Conservation (phyloP, 2,329 filamentous ascomycete species). For the Fusarium nelsonii region DNA sequence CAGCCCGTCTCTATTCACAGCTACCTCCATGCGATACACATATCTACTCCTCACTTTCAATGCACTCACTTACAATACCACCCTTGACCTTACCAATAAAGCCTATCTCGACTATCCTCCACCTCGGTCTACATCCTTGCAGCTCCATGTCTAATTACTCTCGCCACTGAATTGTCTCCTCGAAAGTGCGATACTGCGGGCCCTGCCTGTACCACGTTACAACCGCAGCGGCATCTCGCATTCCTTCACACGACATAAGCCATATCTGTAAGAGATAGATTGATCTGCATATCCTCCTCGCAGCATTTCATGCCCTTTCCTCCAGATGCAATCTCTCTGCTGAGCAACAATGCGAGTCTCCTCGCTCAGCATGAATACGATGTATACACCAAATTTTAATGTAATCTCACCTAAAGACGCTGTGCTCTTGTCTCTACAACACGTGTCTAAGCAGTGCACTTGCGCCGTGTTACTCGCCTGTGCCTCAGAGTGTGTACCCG, state of each 20-base stretch:
- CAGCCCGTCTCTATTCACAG: too few species aligned
- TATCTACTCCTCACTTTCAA: background rate
- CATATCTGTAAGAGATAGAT: constrained; percentile 35
- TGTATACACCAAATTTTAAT: constrained; percentile 9
- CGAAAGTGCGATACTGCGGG: constrained; percentile 21
- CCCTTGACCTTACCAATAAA: background rate
- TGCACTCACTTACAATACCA: background rate
- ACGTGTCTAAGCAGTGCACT: constrained; percentile 34
- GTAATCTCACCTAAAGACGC: constrained; percentile 18
- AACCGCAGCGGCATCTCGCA: constrained; percentile 45
- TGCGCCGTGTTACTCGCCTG: constrained; percentile 29
- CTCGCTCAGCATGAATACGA: constrained; percentile 15
- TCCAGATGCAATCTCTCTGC: background rate
- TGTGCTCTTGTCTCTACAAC: constrained; percentile 34
- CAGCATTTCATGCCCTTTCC: background rate
- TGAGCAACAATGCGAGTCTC: constrained; percentile 1
- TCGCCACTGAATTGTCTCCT: constrained; percentile 7
- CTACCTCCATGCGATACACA: background rate
- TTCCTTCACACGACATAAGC: constrained; percentile 27
- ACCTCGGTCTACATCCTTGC: background rate
- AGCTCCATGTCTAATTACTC: constrained; percentile 15
- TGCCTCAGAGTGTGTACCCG: constrained; percentile 41
- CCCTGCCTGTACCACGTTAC: constrained; percentile 39
- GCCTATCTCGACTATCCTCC: background rate
- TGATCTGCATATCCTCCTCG: constrained; percentile 1